Base-by-base conservation (phyloP, 129 eudicot genomes). In the Artemisia annua region DNA sequence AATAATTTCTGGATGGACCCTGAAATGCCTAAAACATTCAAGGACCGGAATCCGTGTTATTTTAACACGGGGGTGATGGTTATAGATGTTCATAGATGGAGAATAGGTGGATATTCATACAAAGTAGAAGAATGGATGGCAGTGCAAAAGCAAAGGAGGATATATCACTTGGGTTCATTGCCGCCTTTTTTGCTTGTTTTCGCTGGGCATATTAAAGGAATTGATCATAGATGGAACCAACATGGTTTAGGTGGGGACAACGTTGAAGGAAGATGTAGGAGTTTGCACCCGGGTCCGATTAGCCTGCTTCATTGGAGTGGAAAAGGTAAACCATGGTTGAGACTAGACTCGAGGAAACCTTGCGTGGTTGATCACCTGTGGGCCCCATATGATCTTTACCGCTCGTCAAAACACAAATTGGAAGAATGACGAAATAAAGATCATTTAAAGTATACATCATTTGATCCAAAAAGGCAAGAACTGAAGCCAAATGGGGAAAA, bases 291-390 rank as follows among this genome's bases (percentile, higher is more conserved):
- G 16, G 89, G 89, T 53, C 89, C 86, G 35, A 79, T 85, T 79
- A 84, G 88, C 66, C 75, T 84, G 58, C 85, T 84, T 57, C 88
- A 84, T 81, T 84, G 88, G 88, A 84, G 89, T 49, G 86, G 89
- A 20, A 85, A 85, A 65, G 89, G 89, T 57, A 85, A 85, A 81
- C 89, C 89, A n/a, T 85, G 89, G 89, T 79, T 85, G 70, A 79
- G 89, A 64, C 39, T 85, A 58, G 89, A 82, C 67, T 82, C 84
- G 50, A 81, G 84, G 54, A 85, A 79, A 48, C 86, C 86, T 7
- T 85, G 89, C 66, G 55, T 48, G 4, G 84, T 85, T 1, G 89
- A 85, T 75, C 86, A 82, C 77, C 52, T 85, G 71, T 85, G 89
- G 89, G 84, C 89, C 9, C 89, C 89, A 0, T 85, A 82, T 39